Evolutionary conservation across 306 rosid genomes (phyloP).

Genomic region (Vigna angularis): DNA sequence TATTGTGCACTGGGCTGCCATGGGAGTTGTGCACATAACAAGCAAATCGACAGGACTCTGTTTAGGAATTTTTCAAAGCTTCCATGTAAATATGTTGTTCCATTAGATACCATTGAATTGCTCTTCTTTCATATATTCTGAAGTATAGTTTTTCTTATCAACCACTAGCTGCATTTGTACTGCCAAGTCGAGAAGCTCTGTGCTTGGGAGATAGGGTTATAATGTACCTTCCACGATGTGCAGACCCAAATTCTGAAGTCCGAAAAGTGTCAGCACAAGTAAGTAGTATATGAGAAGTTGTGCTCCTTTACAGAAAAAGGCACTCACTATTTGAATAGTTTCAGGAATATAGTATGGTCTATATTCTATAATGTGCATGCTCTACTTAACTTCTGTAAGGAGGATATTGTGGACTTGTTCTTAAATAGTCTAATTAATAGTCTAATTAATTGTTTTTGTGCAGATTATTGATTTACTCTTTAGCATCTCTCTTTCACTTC

Average conservation of each 20-base stretch:
- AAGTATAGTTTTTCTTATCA: slow-evolving; percentile 27
- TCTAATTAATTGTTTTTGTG: slow-evolving; percentile 10
- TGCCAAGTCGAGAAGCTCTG: slow-evolving; percentile 96
- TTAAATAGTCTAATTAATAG: slow-evolving; percentile 19
- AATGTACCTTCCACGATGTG: slow-evolving; percentile 96
- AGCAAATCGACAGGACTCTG: slow-evolving; percentile 74
- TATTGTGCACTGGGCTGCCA: slow-evolving; percentile 88
- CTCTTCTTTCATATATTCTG: slow-evolving; percentile 11
- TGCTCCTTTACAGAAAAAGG: slow-evolving; percentile 8
- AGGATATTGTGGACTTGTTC: slow-evolving; percentile 28
- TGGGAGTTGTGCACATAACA: slow-evolving; percentile 84
- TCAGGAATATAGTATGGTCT: slow-evolving; percentile 14
- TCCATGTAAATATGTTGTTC: slow-evolving; percentile 75
- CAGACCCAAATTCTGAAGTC: slow-evolving; percentile 91
- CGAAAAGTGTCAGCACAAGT: slow-evolving; percentile 94
- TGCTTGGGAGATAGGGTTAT: slow-evolving; percentile 88
- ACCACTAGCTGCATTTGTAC: slow-evolving; percentile 79
- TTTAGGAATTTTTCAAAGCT: slow-evolving; percentile 81
- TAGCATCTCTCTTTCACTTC: slow-evolving; percentile 88
- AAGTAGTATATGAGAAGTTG: slow-evolving; percentile 32
- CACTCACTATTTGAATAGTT: slow-evolving; percentile 16
- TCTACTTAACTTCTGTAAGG: slow-evolving; percentile 26
- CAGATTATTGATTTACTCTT: slow-evolving; percentile 94
- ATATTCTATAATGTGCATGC: slow-evolving; percentile 27
- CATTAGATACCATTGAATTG: slow-evolving; percentile 25